Evolutionary conservation across 345 rosid species (phyloP), one percentile per base, ranked within the genome.

Genomic region (Salix viminalis): DNA sequence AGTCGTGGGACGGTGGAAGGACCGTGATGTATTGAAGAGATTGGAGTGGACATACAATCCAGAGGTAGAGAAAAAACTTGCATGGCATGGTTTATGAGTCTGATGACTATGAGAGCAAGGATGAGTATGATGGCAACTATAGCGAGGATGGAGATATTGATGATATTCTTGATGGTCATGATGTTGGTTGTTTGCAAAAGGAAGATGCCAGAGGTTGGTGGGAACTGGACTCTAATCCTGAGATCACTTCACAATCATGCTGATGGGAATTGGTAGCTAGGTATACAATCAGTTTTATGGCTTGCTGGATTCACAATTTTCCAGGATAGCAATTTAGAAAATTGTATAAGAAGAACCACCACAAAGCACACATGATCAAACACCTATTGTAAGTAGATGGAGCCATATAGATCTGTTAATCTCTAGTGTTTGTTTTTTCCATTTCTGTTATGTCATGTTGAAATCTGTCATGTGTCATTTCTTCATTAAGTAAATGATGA

Each of bases 21-120:
- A 94, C 84, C 88, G 83, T 16, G 90, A 90, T 74, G 75, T 88
- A 69, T 84, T 92, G 86, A 89, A 86, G 85, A 86, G 77, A 68
- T 78, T 92, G 88, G 98, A 90, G 75, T 94, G 98, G 97, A 90
- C 72, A 11, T 89, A 91, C 80, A 81, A 90, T 76, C 91, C 91
- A 18, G 50, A 68, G 72, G 88, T 80, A 24, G 76, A 67, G 37
- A 69, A 37, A 37, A 66, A 54, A 30, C 3, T 44, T 42, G 4
- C 6, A 15, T 64, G 67, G 58, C 2, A 5, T 44, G 3, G 71
- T 41, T 65, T 19, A 26, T 81, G 66, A 18, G 18, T 67, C 60
- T n/a, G 62, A 24, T 60, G 46, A 26, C 73, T 21, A 14, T 37
- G 71, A 41, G 8, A 6, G 42, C 48, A 48, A 71, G 7, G 28